Evolutionary conservation across 2,329 filamentous ascomycete genomes (phyloP).

Genomic region (Pestalotiopsis sp.): DNA sequence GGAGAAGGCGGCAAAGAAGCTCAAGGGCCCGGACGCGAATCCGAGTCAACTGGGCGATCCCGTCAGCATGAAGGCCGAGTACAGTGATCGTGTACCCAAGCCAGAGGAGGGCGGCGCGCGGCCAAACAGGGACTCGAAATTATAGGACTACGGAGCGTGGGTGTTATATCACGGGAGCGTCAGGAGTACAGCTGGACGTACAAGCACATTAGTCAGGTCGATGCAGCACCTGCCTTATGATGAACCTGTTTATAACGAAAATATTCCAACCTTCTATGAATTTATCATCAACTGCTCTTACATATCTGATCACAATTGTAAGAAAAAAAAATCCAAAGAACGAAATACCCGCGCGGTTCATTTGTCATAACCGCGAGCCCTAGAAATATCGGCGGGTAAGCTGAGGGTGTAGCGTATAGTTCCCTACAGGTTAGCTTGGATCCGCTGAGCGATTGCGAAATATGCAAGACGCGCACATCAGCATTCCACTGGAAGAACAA

Average conservation of each 20-base stretch:
- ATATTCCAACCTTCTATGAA: background rate
- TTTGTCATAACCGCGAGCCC: background rate
- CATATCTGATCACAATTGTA: background rate
- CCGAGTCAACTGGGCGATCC: slow-evolving; percentile 27
- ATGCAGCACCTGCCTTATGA: background rate
- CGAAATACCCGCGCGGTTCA: background rate
- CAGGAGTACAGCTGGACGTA: background rate
- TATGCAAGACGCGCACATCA: background rate
- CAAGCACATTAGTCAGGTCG: background rate
- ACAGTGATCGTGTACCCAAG: slow-evolving; percentile 18
- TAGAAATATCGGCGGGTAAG: background rate
- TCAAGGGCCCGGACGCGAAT: slow-evolving; percentile 25
- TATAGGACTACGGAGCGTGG: slow-evolving; percentile 18
- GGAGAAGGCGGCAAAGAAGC: slow-evolving; percentile 23
- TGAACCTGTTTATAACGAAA: background rate
- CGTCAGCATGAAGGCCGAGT: slow-evolving; percentile 25
- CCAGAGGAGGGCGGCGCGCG: slow-evolving; percentile 23
- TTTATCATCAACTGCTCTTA: background rate
- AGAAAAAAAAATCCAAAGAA: too few relatives aligned
- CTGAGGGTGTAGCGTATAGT: background rate
- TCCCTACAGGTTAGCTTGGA: background rate
- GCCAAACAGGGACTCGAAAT: slow-evolving; percentile 25
- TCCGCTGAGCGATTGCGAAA: background rate
- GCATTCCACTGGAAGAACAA: background rate
- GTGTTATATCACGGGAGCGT: background rate